Base-by-base conservation (phyloP, 2,329 filamentous ascomycete species). In the Diaporthe humulicola region DNA sequence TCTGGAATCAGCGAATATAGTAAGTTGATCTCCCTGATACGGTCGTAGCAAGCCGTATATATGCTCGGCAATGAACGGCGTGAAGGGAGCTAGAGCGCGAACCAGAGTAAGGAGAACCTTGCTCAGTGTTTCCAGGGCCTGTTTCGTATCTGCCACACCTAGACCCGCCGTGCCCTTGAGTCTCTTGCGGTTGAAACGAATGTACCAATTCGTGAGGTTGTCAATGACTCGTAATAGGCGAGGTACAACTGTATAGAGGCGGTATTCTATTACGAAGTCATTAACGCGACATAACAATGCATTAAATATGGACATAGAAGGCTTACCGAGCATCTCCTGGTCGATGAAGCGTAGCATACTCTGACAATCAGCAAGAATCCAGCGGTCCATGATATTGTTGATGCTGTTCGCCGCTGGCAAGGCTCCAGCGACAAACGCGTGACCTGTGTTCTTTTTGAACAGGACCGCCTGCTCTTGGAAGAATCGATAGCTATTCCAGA, bases 151-250 rank as follows among this genome's bases (percentile, higher is more conserved):
- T 17, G 95, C 90, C 33, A 95, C 84, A 25, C 95, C 95, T 36
- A 94, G 84, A 28, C 95, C 95, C 77, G 94, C 92, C 81, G 97
- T 95, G 57, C 95, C 96, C 90, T 98, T 98, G 78, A 98, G 88
- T 71, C 95, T 92, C 83, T 94, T 94, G 71, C 96, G 91, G 87
- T 98, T 98, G 87, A 98, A 97, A 76, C 95, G 91, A 82, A 98
- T 98, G 85, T 98, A 98, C 96, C 95, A 98, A 85, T 98, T 98
- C n/a, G 96, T 98, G 3, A 94, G 95, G 84, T 97, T 95, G 81
- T 98, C 96, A 78, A 98, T 97, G 80, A 98, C 89, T 73, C 89
- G 90, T 25, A 98, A 89, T 74, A 98, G 86, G 76, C 94, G 90
- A 10, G 96, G 96, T 60, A 98, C 95, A 56, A 98, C 96, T 1